phyloP scores from a whole-genome alignment of 352 stramenopile species.

The Phytophthora aleatoria region DNA sequence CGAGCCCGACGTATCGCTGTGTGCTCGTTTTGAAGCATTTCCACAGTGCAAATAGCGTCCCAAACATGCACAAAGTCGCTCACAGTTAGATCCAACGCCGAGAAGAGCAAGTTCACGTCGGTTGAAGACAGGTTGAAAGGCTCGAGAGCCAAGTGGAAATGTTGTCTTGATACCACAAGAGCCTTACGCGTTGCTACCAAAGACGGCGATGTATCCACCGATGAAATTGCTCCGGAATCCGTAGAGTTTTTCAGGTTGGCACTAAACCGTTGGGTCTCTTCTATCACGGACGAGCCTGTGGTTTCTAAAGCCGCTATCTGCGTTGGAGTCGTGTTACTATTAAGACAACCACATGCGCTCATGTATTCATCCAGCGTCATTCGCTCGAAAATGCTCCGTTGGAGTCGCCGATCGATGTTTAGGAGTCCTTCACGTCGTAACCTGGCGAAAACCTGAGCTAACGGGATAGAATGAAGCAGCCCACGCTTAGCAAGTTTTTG shows the following conservation, averaged over 20 bases:
- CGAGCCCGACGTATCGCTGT: slow-evolving; percentile 48
- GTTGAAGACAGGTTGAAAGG: slow-evolving; percentile 45
- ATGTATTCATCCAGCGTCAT: slow-evolving; percentile 67
- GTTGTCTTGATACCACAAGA: slow-evolving; percentile 57
- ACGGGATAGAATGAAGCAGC: slow-evolving; percentile 37
- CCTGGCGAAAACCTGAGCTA: slow-evolving; percentile 62
- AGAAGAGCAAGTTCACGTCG: slow-evolving; percentile 72
- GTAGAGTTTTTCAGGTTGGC: background rate
- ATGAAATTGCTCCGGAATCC: slow-evolving; percentile 1
- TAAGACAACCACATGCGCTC: slow-evolving; percentile 51
- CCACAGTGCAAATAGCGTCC: slow-evolving; percentile 48
- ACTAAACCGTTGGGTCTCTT: slow-evolving; percentile 22
- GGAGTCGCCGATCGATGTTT: slow-evolving; percentile 47
- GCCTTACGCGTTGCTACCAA: slow-evolving; percentile 29
- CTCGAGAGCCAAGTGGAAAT: slow-evolving; percentile 66
- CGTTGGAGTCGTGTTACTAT: background rate
- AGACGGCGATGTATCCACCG: slow-evolving; percentile 28
- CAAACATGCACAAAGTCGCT: slow-evolving; percentile 56
- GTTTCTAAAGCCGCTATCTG: slow-evolving; percentile 1
- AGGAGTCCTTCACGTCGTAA: slow-evolving; percentile 56
- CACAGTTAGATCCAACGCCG: slow-evolving; percentile 56
- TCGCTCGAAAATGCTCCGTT: slow-evolving; percentile 50
- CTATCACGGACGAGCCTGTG: slow-evolving; percentile 10
- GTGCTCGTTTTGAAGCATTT: slow-evolving; percentile 53
- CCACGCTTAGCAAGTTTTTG: slow-evolving; percentile 33